Percentiles rank a stretch among this genome's conserved stretches.
These are phyloP conservation scores for Ambrosiella xylebori DNA, from an alignment of 2,329 filamentous ascomycete species.

Conservation along the genomic window DNA sequence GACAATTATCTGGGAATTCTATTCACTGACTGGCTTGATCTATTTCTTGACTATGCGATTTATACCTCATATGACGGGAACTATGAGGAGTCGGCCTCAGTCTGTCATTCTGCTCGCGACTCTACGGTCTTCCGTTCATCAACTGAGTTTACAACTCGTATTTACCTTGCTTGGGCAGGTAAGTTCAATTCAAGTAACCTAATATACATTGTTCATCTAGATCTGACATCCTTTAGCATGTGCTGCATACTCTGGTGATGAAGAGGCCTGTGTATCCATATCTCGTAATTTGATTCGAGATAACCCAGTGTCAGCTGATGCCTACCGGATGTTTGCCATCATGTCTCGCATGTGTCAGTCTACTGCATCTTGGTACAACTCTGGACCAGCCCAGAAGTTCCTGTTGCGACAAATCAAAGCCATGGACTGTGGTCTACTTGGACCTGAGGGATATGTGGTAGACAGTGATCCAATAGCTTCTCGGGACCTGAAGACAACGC, in stretches of 20 bases:
- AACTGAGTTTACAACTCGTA: constrained; percentile 48
- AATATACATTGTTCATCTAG: background rate
- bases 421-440: constrained; percentile 48
- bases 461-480: constrained; percentile 7
- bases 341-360: constrained; percentile 63
- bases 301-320: constrained; percentile 61
- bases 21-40: constrained; percentile 72
- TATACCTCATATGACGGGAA: constrained; percentile 52
- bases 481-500: constrained; percentile 20
- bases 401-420: constrained; percentile 81
- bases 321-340: constrained; percentile 66
- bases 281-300: constrained; percentile 74
- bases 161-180: constrained; percentile 64
- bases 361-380: constrained; percentile 57
- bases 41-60: constrained; percentile 78
- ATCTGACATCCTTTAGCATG: constrained; percentile 38
- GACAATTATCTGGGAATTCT: constrained; percentile 55
- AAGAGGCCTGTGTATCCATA: constrained; percentile 54
- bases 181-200: constrained; percentile 18
- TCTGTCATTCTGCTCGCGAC: constrained; percentile 60
- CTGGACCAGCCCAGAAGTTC: constrained; percentile 74
- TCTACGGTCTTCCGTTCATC: constrained; percentile 69
- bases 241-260: constrained; percentile 64
- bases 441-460: constrained; percentile 12
- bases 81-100: constrained; percentile 56